Evolutionary conservation across 495 filamentous ascomycete genomes (phyloP), one percentile per base, ranked within the genome.

Genomic region (Talaromyces nanjingensis): DNA sequence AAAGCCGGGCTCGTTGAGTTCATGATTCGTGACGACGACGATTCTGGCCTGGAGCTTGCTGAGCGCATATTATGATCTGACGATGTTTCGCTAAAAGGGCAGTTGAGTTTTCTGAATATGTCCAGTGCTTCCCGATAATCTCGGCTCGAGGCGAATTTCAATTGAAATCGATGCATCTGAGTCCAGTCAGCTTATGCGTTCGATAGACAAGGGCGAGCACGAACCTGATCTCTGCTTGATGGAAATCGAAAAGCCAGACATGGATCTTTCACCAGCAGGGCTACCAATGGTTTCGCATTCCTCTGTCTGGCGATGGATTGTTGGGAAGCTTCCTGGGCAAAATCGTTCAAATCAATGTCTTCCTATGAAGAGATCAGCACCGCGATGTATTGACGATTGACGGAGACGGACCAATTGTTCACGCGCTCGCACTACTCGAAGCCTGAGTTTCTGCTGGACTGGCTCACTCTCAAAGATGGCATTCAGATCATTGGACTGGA

Each of bases 161-260:
- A 67, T 57, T 81, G 78, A 18, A 81, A 78, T 4, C 78, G 75
- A 58, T 73, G 73, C 24, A 76, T 65, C 78, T 81, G 62, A 34
- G 9, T 29, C 18, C 37, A 49, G 14, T 64, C 52, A 59, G 14
- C 27, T 9, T 11, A 34, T 11, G 56, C 56, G 4, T 22, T 24
- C 12, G 0, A 33, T 14, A 20, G 16, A 33, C 7, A 37, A 33
- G 9, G 3, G 4, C 52, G 7, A 25, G 22, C 14, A 59, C 53
- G 12, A 25, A 64, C 62, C 34, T 64, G 63, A 9, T 59, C 63
- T 25, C 37, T 64, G 24, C 63, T 52, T 34, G 47, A 31, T 45
- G 73, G 72, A 65, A 77, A 81, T 62, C 77, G 79, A 22, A 81
- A 66, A 49, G 78, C 78, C 9, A 81, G 65, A 63, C 74, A 79